Conservation (phyloP, 140 eudicot species). For the Ambrosia hybrid region DNA sequence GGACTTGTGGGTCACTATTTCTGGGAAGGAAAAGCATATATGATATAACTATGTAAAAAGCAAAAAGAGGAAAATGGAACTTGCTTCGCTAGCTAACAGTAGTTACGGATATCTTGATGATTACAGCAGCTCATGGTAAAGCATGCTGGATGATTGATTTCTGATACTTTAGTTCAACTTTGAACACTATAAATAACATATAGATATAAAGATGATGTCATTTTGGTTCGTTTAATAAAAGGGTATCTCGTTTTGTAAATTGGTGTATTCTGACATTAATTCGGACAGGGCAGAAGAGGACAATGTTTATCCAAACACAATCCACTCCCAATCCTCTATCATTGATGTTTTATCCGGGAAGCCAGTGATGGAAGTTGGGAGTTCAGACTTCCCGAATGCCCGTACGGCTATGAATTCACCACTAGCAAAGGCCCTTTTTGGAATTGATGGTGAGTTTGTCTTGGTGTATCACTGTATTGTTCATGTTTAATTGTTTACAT, state of each 20-base stretch:
- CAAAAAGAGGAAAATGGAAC: not conserved
- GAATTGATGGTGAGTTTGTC: constrained; percentile 71
- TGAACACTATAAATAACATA: no score
- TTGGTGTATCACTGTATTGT: not conserved
- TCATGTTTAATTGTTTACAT: not conserved
- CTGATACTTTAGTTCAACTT: no score
- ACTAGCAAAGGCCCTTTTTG: constrained; percentile 74
- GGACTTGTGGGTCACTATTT: constrained; percentile 9
- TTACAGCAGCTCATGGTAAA: not conserved
- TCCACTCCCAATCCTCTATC: constrained; percentile 97
- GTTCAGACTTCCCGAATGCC: constrained; percentile 93
- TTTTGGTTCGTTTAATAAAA: not conserved
- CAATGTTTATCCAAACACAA: constrained; percentile 93
- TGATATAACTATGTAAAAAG: not conserved
- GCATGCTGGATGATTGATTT: no score
- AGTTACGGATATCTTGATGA: not conserved
- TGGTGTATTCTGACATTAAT: constrained; percentile 22
- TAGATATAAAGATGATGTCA: not conserved
- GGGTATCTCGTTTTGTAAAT: not conserved
- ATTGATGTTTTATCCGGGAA: constrained; percentile 90
- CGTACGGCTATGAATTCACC: constrained; percentile 96
- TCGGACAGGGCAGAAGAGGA: constrained; percentile 81
- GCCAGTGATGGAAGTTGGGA: constrained; percentile 91
- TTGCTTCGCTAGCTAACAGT: not conserved
- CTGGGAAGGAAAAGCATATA: not conserved